Conservation (phyloP, 2,329 filamentous ascomycete species). For the Microdochium trichocladiopsis region DNA sequence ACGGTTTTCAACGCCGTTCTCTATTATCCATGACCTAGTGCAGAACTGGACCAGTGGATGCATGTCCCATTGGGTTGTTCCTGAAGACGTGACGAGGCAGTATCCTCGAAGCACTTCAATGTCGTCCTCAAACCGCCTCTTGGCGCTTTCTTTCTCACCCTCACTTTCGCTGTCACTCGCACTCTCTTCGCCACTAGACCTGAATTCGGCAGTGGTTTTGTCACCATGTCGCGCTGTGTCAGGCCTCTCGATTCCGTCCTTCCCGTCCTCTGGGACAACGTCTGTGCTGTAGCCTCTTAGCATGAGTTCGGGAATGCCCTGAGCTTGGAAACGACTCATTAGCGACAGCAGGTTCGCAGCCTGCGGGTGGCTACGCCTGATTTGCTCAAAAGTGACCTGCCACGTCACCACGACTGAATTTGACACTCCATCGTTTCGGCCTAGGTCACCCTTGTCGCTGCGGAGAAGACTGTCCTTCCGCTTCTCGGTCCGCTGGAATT, state of each 20-base stretch:
- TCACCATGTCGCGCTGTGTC: no score
- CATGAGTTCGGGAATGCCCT: constrained; percentile 27
- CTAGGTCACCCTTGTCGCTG: constrained; percentile 10
- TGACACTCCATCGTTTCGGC: constrained; percentile 10
- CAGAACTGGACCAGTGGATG: not conserved
- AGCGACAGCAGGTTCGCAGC: constrained; percentile 32
- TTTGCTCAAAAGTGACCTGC: constrained; percentile 20
- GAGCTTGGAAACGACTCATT: constrained; percentile 34
- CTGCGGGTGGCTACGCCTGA: constrained; percentile 16
- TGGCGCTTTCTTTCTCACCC: constrained; percentile 1
- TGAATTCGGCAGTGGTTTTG: no score
- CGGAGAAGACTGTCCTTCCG: constrained; percentile 6
- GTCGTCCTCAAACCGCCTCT: constrained; percentile 18
- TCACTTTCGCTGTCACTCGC: no score
- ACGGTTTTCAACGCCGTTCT: not conserved
- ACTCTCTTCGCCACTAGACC: no score
- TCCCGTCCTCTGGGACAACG: no score
- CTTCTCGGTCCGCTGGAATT: constrained; percentile 15
- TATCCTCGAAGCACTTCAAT: constrained; percentile 22
- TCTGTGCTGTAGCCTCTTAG: constrained; percentile 10
- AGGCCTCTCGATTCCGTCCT: no score
- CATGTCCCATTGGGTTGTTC: not conserved
- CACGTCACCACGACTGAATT: constrained; percentile 18
- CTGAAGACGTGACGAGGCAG: constrained; percentile 18
- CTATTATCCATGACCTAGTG: not conserved